Evolutionary conservation across 2,329 filamentous ascomycete species (phyloP), one percentile per base, ranked within the genome.

Genomic region (Diaporthe batatas): DNA sequence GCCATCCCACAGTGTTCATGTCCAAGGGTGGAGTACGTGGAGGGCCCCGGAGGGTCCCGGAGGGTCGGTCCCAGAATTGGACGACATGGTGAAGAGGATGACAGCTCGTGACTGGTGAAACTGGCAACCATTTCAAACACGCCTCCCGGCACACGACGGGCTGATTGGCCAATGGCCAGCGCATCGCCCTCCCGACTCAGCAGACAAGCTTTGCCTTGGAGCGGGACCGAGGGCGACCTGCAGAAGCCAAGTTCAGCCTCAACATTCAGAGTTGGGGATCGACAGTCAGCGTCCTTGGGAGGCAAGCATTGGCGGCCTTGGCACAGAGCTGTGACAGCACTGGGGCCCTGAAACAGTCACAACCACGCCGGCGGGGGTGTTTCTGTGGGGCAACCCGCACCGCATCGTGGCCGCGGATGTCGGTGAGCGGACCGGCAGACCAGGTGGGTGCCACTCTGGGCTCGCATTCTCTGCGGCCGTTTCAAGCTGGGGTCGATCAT

Each of bases 241-340:
- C 39, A 54, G 51, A 68, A 42, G 42, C 57, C 39, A 49, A 54
- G 58, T 34, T 23, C 59, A 68, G 58, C 57, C 58, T 55, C 59
- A 25, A 10, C 47, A 4, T 49, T 21, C 21, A 21, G 11, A 39
- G 23, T 62, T 34, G 53, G n/a, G 16, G 54, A 64, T 59, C 68
- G 68, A 65, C 68, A 64, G 32, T 51, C 62, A 14, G 39, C 32
- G 14, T 53, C 18, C 36, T 14, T 34, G 68, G 36, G 36, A 25
- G 49, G 53, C 68, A 62, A 39, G 55, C 69, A 71, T 55, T 71
- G 70, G 62, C 42, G 62, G 62, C 57, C 71, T 75, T 73, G 73
- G 73, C 73, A 71, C 73, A 57, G 39, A 68, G 51, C 53, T 71
- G 73, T 72, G 67, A 59, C 67, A 71, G 68, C 29, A 21, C 21